Conservation (phyloP, 176 grass and related monocot species). For the Eragrostis curvula region DNA sequence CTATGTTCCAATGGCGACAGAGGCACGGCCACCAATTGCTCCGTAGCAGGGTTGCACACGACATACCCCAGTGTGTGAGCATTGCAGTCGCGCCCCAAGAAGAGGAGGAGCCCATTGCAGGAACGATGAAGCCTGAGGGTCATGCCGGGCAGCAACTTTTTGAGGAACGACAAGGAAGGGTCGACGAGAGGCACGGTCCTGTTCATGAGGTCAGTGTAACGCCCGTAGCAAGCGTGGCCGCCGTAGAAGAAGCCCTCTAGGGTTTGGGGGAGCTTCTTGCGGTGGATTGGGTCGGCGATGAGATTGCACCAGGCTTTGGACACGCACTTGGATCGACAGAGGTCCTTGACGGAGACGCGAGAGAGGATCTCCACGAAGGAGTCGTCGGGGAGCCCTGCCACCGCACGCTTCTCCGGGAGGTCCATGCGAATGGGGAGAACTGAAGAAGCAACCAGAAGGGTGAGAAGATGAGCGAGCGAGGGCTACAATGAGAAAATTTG, state of each 20-base stretch:
- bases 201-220: neutral
- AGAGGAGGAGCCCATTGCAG: slow-evolving; percentile 1
- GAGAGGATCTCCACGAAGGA: neutral
- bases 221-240: neutral
- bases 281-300: neutral
- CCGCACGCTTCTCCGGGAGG: too few relatives aligned
- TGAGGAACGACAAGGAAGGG: neutral
- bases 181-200: neutral
- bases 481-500: too few relatives aligned
- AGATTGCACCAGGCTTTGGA: neutral
- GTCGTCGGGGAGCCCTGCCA: neutral
- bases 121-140: neutral
- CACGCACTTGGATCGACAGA: slow-evolving; percentile 6
- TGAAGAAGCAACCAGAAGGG: too few relatives aligned
- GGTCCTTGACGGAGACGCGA: neutral
- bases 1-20: too few relatives aligned
- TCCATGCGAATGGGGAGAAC: too few relatives aligned
- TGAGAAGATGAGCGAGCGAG: too few relatives aligned
- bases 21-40: neutral
- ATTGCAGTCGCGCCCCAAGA: neutral
- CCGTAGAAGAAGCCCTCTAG: neutral
- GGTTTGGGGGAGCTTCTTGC: slow-evolving; percentile 12
- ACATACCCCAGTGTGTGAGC: neutral
- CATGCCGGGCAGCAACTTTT: neutral
- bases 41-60: neutral